Percentiles rank a stretch among this genome's conserved stretches.
These are phyloP conservation scores for Pichia membranifaciens DNA, from an alignment of 805 yeast genomes.

Conservation along the genomic window DNA sequence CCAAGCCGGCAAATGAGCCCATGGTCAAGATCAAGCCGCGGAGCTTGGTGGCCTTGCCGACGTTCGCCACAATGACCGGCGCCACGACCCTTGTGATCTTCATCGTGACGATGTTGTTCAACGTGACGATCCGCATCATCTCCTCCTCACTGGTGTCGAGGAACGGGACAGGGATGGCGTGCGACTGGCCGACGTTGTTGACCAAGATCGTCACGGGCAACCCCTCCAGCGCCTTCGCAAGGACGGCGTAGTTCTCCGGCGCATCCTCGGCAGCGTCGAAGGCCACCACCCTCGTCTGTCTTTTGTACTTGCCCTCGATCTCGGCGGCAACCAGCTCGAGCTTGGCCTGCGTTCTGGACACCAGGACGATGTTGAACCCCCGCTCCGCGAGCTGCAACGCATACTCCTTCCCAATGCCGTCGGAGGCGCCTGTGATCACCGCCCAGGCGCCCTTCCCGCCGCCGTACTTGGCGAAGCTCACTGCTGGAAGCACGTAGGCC, in stretches of 20 bases:
- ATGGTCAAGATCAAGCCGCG: slow-evolving; percentile 81
- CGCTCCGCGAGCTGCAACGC: slow-evolving; percentile 77
- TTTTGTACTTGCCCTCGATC: slow-evolving; percentile 52
- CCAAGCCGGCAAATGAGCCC: slow-evolving; percentile 95
- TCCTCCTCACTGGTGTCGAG: slow-evolving; percentile 71
- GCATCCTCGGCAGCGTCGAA: slow-evolving; percentile 71
- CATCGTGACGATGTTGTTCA: slow-evolving; percentile 81
- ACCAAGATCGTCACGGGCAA: slow-evolving; percentile 69
- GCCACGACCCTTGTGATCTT: slow-evolving; percentile 74
- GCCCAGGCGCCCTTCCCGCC: slow-evolving; percentile 77
- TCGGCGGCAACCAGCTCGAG: slow-evolving; percentile 61
- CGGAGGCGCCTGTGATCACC: slow-evolving; percentile 95
- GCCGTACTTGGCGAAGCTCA: slow-evolving; percentile 64
- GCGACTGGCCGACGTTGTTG: slow-evolving; percentile 94
- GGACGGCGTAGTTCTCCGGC: slow-evolving; percentile 47
- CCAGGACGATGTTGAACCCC: slow-evolving; percentile 78
- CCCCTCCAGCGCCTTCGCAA: slow-evolving; percentile 41
- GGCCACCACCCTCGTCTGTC: slow-evolving; percentile 61
- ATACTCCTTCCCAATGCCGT: slow-evolving; percentile 94
- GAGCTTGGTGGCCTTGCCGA: slow-evolving; percentile 33
- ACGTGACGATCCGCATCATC: slow-evolving; percentile 70
- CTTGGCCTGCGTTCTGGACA: slow-evolving; percentile 79
- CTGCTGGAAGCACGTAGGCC: slow-evolving; percentile 58
- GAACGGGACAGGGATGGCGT: slow-evolving; percentile 92
- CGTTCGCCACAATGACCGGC: slow-evolving; percentile 59